phyloP scores from a whole-genome alignment of 352 stramenopile genomes.

The Phytopythium vexans region DNA sequence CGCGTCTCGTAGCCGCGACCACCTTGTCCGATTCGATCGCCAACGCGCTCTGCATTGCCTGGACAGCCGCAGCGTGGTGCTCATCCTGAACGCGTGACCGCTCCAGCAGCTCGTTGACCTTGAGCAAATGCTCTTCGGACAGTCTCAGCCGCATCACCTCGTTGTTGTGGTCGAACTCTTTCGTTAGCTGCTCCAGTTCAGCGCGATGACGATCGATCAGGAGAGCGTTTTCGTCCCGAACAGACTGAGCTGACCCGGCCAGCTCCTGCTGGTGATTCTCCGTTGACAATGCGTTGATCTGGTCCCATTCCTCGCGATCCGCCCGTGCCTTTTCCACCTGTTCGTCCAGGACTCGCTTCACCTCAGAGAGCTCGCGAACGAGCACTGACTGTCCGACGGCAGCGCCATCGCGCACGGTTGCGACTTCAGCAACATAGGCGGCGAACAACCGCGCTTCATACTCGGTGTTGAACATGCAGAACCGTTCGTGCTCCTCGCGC shows the following conservation, averaged over 20 bases:
- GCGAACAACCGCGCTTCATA: slow-evolving; percentile 2
- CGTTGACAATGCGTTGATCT: neutral
- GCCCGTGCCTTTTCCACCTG: neutral
- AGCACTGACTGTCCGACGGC: neutral
- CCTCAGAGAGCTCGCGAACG: neutral
- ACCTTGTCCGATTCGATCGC: slow-evolving; percentile 6
- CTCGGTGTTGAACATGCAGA: slow-evolving; percentile 6
- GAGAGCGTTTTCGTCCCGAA: neutral
- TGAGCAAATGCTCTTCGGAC: slow-evolving; percentile 16
- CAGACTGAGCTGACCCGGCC: neutral
- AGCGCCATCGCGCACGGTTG: neutral
- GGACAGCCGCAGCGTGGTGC: slow-evolving; percentile 6
- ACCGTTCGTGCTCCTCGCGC: slow-evolving; percentile 6
- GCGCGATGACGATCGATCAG: slow-evolving; percentile 3
- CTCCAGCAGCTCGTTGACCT: slow-evolving; percentile 22
- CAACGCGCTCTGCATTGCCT: slow-evolving; percentile 7
- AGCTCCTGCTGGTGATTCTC: slow-evolving; percentile 4
- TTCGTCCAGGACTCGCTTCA: slow-evolving; percentile 3
- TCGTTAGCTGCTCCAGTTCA: slow-evolving; percentile 4
- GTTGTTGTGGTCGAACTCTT: slow-evolving; percentile 10
- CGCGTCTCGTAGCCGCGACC: neutral
- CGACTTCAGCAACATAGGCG: neutral
- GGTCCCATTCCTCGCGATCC: slow-evolving; percentile 1
- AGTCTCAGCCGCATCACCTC: slow-evolving; percentile 16
- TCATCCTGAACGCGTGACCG: slow-evolving; percentile 12